Evolutionary conservation across 106 monocot genomes (phyloP), one percentile per base, ranked within the genome.

Genomic region (Dendrobium chrysotoxum): DNA sequence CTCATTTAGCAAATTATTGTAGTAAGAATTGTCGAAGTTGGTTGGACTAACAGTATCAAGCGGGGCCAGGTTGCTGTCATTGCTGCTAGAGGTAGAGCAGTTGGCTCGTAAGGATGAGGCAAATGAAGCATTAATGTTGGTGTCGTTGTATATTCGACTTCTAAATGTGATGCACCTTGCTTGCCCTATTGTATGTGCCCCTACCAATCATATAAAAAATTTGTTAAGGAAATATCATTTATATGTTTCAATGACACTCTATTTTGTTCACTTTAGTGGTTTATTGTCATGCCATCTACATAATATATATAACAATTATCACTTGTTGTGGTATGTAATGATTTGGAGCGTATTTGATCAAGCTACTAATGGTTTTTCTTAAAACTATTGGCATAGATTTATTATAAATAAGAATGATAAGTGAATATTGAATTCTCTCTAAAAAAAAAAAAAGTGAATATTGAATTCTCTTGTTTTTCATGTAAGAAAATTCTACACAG

Each of bases 161-260:
- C 95, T 79, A 83, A 88, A 95, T 73, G 0, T 53, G 35, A 81
- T 86, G 85, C 95, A 95, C 18, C 92, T 72, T 28, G 95, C 86
- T 75, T 81, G 80, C 11, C 95, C 93, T 7, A 95, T 91, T 11
- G 95, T 95, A 79, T 95, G 95, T 0, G 80, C 87, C 65, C 95
- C 95, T 92, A 81, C 39, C 28, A 3, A 41, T 12, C 8, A 61
- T 26, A 8, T 40, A 58, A 2, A 9, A 50, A 57, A 41, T 78
- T 58, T 23, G 25, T 64, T 40, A 20, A 12, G 54, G 35, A 50
- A 4, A 42, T 45, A 26, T n/a, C 10, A 6, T 39, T 35, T 5
- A 4, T 70, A n/a, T 10, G 21, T 25, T 18, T 70, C 28, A 5
- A 30, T 30, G 23, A 9, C 16, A 5, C 16, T 70, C 12, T 70